These are phyloP conservation scores for Mitragyna speciosa DNA, from an alignment of 257 asterid species.

Conservation along the genomic window DNA sequence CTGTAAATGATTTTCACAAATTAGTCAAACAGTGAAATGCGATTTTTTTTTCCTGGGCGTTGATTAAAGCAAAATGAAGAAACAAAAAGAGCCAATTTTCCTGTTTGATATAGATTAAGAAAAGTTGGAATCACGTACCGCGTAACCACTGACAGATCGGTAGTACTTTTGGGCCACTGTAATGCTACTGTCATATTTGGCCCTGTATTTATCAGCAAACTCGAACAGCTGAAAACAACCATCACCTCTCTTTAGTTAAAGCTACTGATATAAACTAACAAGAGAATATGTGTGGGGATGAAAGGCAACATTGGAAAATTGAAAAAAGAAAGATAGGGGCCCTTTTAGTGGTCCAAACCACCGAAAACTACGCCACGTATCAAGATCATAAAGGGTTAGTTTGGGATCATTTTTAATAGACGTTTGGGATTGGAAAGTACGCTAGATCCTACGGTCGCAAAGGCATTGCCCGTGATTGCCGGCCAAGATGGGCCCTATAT, in stretches of 20 bases:
- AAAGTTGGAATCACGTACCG: slow-evolving; percentile 50
- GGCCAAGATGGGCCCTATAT: slow-evolving; percentile 24
- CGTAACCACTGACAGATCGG: slow-evolving; percentile 95
- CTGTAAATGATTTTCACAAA: slow-evolving; percentile 29
- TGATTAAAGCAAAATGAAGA: neutral
- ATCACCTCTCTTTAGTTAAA: neutral
- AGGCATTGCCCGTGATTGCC: slow-evolving; percentile 43
- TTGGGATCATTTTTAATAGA: neutral
- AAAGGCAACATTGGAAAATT: neutral
- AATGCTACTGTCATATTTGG: slow-evolving; percentile 90
- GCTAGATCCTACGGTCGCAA: slow-evolving; percentile 14
- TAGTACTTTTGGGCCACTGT: slow-evolving; percentile 87
- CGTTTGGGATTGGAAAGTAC: slow-evolving; percentile 42
- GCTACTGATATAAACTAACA: neutral
- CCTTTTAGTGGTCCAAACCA: neutral
- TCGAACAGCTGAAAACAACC: slow-evolving; percentile 67
- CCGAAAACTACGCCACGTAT: neutral
- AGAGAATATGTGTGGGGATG: neutral
- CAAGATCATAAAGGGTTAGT: neutral
- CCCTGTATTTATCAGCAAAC: slow-evolving; percentile 94
- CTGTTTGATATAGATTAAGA: neutral
- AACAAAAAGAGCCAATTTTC: neutral
- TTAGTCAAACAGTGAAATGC: neutral
- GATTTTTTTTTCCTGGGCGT: no score
- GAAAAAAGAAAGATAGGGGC: neutral